These are phyloP conservation scores for Cladophialophora exuberans DNA, from an alignment of 2,329 filamentous ascomycete species.

Conservation along the genomic window DNA sequence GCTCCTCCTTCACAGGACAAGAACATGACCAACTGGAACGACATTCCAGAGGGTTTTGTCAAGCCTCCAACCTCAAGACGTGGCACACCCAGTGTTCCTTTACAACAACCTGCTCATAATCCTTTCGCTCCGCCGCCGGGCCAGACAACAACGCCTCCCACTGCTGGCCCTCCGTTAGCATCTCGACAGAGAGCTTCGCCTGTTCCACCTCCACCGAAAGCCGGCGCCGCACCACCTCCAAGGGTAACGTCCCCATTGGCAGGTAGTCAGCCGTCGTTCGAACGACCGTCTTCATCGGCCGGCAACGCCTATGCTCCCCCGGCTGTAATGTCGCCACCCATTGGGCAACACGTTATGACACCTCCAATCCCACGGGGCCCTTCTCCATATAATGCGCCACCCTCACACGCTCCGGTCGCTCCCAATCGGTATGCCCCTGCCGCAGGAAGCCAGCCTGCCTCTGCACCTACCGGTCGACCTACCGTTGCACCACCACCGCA, in stretches of 20 bases:
- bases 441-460: constrained; percentile 59
- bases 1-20: constrained; percentile 71
- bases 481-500: constrained; percentile 55
- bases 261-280: constrained; percentile 53
- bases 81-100: constrained; percentile 67
- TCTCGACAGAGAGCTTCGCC: constrained; percentile 63
- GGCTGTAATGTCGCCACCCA: constrained; percentile 48
- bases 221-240: constrained; percentile 65
- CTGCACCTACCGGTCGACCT: constrained; percentile 45
- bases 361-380: constrained; percentile 71
- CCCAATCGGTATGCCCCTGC: constrained; percentile 76
- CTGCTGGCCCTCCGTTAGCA: constrained; percentile 62
- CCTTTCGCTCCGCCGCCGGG: constrained; percentile 64
- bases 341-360: constrained; percentile 47
- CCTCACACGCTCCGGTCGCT: constrained; percentile 66
- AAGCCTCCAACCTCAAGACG: constrained; percentile 73
- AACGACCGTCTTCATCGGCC: constrained; percentile 59
- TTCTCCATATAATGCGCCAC: constrained; percentile 85
- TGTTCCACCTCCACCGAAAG: constrained; percentile 83
- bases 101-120: constrained; percentile 68
- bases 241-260: constrained; percentile 72
- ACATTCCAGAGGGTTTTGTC: constrained; percentile 80
- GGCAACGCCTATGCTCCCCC: constrained; percentile 69
- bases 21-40: constrained; percentile 87
- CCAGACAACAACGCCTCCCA: constrained; percentile 62